Evolutionary conservation across 495 filamentous ascomycete genomes (phyloP).

Genomic region (Podospora tetraspora): DNA sequence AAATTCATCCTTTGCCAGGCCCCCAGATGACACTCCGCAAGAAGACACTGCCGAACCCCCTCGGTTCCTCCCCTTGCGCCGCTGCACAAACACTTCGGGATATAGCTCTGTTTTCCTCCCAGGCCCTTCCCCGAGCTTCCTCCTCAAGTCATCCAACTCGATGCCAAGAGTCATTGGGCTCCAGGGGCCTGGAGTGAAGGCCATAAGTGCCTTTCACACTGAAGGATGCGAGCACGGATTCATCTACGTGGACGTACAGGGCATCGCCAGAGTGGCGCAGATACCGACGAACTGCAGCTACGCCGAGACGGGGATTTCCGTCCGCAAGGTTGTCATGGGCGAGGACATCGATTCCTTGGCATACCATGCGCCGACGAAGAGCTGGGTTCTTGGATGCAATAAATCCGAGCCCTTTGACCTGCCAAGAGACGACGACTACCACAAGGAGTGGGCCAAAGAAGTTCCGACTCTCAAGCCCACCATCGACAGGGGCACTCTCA

Average conservation of each 20-base stretch:
- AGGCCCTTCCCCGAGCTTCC: slow-evolving; percentile 68
- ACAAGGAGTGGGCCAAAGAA: slow-evolving; percentile 73
- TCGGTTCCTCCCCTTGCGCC: slow-evolving; percentile 51
- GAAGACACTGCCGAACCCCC: slow-evolving; percentile 37
- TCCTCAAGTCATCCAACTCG: slow-evolving; percentile 71
- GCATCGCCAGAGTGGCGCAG: slow-evolving; percentile 60
- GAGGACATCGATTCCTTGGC: slow-evolving; percentile 67
- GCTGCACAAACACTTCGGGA: slow-evolving; percentile 62
- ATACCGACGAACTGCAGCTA: slow-evolving; percentile 59
- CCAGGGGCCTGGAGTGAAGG: slow-evolving; percentile 55
- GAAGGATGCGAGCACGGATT: slow-evolving; percentile 73
- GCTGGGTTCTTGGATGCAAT: slow-evolving; percentile 73
- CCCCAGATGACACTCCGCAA: slow-evolving; percentile 36
- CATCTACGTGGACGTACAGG: slow-evolving; percentile 66
- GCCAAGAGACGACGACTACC: slow-evolving; percentile 76
- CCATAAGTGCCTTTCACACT: slow-evolving; percentile 67
- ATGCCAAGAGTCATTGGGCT: slow-evolving; percentile 69
- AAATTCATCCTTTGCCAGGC: slow-evolving; percentile 55
- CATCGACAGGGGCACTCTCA: slow-evolving; percentile 61
- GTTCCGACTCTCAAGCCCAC: slow-evolving; percentile 57
- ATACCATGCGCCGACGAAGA: slow-evolving; percentile 66
- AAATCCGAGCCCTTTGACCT: slow-evolving; percentile 65
- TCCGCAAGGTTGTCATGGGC: slow-evolving; percentile 61
- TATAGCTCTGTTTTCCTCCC: slow-evolving; percentile 76
- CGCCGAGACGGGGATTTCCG: slow-evolving; percentile 61